Base-by-base conservation (phyloP, 1,284 basidiomycete genomes). In the Termitomyces sp. region DNA sequence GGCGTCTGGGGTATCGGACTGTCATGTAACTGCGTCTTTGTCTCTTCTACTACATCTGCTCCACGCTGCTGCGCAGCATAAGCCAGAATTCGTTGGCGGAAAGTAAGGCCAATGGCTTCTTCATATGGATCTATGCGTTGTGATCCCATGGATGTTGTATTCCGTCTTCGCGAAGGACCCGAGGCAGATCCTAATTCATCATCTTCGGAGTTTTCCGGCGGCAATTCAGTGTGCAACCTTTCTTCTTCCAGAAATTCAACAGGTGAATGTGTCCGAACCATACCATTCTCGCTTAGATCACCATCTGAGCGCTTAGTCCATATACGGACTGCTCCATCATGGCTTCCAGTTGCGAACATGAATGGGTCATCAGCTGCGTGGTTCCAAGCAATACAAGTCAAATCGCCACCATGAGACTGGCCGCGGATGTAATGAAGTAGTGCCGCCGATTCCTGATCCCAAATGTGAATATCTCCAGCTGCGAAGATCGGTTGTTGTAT, bases 381-480 rank as follows among this genome's bases (percentile, higher is more conserved):
- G 65, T 89, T 90, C 85, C 88, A 90, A 15, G 85, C 86, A 44
- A 90, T 80, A 61, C 84, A 88, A 10, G 88, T 90, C 53, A 90
- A 65, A 62, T 89, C 85, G 12, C 85, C 85, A 4, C 78, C 78
- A 50, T 80, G 73, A 15, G 72, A 74, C 61, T 83, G 81, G 33
- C 82, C 77, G 19, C 78, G 80, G 56, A 90, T 75, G 60, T 83
- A 79, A 57, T 87, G 86, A 3, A 90, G 70, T 2, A 86, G 68
- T 19, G 80, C 76, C 8, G 79, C 89, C 7, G 85, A 86, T 68
- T 89, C 85, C 55, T 83, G 79, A 64, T 91, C 88, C 89, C 89
- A 91, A n/a, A 91, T 87, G 62, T 89, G 84, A 30, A 91, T 83
- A 62, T 90, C 86, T 1, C 89, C 88, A 58, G 78, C 88, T 90